phyloP scores from a whole-genome alignment of 169 alveolate species.

The Plasmodium adleri region DNA sequence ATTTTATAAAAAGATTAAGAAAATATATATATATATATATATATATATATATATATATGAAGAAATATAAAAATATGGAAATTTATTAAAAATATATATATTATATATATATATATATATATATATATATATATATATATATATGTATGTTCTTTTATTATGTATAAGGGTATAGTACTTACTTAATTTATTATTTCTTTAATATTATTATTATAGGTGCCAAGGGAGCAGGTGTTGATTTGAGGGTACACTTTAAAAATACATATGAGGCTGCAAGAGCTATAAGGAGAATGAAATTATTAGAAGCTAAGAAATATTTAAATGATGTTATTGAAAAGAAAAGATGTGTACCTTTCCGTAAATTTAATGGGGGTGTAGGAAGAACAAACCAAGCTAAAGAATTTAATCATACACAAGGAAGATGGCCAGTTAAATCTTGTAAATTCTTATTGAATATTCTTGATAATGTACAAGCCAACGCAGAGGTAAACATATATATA shows the following conservation, averaged over 20 bases:
- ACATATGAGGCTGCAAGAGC: conserved; percentile 97
- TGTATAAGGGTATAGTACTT: background rate
- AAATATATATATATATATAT: background rate
- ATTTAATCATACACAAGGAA: conserved; percentile 95
- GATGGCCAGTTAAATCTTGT: conserved; percentile 98
- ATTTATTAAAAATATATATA: background rate
- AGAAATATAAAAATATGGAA: background rate
- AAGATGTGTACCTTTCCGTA: conserved; percentile 97
- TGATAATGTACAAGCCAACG: conserved; percentile 95
- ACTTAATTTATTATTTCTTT: background rate
- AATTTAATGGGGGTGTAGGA: conserved; percentile 97
- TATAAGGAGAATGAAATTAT: conserved; percentile 94
- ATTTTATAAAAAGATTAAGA: background rate
- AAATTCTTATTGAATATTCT: conserved; percentile 93
- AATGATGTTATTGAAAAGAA: conserved; percentile 97
- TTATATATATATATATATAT: background rate
- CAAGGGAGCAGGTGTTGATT: conserved; percentile 87
- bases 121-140: background rate
- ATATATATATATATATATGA: background rate
- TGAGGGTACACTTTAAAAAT: conserved; percentile 97
- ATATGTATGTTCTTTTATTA: background rate
- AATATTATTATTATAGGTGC: conserved; percentile 36
- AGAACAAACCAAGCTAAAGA: conserved; percentile 97
- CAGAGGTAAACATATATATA: conserved; percentile 88
- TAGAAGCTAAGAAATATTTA: conserved; percentile 94